Conservation (phyloP, 2,329 filamentous ascomycete species). For the Xylaria hypoxylon region DNA sequence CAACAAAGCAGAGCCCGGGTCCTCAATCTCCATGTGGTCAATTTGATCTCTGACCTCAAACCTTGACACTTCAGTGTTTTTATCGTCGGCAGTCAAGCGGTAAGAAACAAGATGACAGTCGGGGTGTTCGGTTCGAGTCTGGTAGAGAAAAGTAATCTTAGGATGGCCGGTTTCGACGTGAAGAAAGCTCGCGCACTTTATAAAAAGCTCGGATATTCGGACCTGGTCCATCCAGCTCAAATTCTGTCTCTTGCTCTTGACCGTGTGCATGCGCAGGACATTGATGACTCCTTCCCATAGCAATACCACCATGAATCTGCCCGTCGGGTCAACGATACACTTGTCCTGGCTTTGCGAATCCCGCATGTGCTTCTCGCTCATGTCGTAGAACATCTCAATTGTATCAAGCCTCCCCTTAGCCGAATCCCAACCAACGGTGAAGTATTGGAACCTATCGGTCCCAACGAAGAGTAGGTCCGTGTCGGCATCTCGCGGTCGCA, state of each 20-base stretch:
- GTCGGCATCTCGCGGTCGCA: constrained; percentile 78
- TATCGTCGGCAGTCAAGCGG: constrained; percentile 68
- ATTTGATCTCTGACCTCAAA: constrained; percentile 68
- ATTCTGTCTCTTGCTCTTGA: constrained; percentile 59
- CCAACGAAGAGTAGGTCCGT: constrained; percentile 93
- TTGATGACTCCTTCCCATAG: constrained; percentile 71
- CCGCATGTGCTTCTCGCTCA: constrained; percentile 71
- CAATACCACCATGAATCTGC: constrained; percentile 68
- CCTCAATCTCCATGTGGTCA: constrained; percentile 65
- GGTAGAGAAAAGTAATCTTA: constrained; percentile 69
- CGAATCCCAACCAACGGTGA: constrained; percentile 86
- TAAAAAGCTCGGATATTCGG: constrained; percentile 68
- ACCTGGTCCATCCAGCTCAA: constrained; percentile 66
- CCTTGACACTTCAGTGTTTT: constrained; percentile 62
- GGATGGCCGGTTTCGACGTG: constrained; percentile 70
- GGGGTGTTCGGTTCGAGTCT: constrained; percentile 62
- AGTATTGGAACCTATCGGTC: constrained; percentile 90
- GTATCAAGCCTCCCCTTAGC: constrained; percentile 63
- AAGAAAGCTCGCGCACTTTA: constrained; percentile 68
- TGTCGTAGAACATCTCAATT: constrained; percentile 63
- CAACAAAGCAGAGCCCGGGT: constrained; percentile 68
- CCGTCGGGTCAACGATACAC: constrained; percentile 85
- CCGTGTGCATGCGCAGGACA: constrained; percentile 62
- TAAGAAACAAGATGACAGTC: constrained; percentile 70
- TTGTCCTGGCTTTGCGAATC: constrained; percentile 86